These are phyloP conservation scores for Phascolomyces articulosus DNA, from an alignment of 371 early-diverging fungal species.

Conservation along the genomic window DNA sequence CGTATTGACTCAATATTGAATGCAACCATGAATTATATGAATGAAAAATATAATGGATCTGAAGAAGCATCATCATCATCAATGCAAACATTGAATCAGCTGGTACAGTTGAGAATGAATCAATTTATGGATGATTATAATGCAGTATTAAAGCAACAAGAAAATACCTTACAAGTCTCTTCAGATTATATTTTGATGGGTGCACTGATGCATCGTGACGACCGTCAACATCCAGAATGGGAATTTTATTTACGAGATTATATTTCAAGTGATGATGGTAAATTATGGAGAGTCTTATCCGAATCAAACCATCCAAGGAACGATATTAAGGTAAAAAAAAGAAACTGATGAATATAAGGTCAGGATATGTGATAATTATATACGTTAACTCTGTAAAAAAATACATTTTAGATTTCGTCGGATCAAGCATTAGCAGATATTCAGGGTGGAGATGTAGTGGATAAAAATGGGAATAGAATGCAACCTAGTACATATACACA, in stretches of 20 bases:
- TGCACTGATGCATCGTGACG: conserved; percentile 38
- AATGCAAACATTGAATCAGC: conserved; percentile 5
- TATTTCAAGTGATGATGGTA: conserved; percentile 26
- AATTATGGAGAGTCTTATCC: conserved; percentile 36
- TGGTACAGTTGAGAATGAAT: conserved; percentile 22
- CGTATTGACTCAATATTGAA: conserved; percentile 7
- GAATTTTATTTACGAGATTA: conserved; percentile 45
- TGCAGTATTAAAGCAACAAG: conserved; percentile 7
- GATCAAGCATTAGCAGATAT: conserved; percentile 25
- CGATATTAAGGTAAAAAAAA: conserved; percentile 14
- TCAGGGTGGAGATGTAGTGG: neutral
- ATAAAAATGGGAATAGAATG: neutral
- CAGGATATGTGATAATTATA: too few relatives aligned
- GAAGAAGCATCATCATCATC: neutral
- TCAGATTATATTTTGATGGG: conserved; percentile 41
- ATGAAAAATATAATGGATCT: conserved; percentile 5
- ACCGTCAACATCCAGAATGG: conserved; percentile 26
- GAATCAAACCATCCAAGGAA: neutral
- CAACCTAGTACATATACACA: conserved; percentile 10
- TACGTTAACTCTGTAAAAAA: neutral
- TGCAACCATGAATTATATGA: conserved; percentile 20
- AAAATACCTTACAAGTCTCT: conserved; percentile 9
- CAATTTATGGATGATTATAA: conserved; percentile 19
- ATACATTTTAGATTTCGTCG: conserved; percentile 14
- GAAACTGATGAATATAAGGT: neutral